These are phyloP conservation scores for Chlorella sp. DNA, from an alignment of 139 green algal genomes.

Conservation along the genomic window DNA sequence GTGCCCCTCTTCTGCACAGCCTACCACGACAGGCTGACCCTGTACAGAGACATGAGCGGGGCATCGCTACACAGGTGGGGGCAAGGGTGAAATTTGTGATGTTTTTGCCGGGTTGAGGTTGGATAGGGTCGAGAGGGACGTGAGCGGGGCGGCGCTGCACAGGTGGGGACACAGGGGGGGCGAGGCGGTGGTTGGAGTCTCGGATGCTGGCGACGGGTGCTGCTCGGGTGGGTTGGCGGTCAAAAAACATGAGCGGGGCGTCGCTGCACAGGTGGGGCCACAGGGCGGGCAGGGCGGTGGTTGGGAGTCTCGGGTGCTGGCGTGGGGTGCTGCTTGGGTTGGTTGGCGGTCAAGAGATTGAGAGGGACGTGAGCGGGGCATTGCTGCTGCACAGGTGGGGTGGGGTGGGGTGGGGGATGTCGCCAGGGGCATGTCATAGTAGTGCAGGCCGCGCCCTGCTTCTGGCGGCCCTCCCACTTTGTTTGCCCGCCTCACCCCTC, in stretches of 20 bases:
- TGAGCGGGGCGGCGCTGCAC: too few relatives aligned
- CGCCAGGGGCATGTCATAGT: background rate
- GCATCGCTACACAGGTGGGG: slow-evolving; percentile 76
- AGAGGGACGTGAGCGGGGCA: slow-evolving; percentile 86
- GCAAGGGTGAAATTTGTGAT: background rate
- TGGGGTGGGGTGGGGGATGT: too few relatives aligned
- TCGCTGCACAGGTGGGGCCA: slow-evolving; percentile 86
- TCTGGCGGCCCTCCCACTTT: background rate
- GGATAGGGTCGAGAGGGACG: too few relatives aligned
- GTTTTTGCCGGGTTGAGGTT: too few relatives aligned
- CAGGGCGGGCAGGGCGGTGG: too few relatives aligned
- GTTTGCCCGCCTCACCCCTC: background rate
- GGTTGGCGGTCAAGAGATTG: too few relatives aligned
- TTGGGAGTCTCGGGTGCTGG: too few relatives aligned
- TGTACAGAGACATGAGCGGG: slow-evolving; percentile 91
- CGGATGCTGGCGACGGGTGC: too few relatives aligned
- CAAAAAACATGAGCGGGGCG: slow-evolving; percentile 84
- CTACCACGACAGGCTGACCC: slow-evolving; percentile 63
- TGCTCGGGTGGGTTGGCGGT: too few relatives aligned
- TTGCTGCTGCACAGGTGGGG: slow-evolving; percentile 26
- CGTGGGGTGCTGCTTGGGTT: too few relatives aligned
- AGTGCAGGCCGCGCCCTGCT: background rate
- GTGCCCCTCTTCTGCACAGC: slow-evolving; percentile 83
- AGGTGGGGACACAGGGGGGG: too few relatives aligned
- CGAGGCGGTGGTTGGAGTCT: too few relatives aligned